Conservation (phyloP, 2,329 filamentous ascomycete genomes). For the Talaromyces sp. region DNA sequence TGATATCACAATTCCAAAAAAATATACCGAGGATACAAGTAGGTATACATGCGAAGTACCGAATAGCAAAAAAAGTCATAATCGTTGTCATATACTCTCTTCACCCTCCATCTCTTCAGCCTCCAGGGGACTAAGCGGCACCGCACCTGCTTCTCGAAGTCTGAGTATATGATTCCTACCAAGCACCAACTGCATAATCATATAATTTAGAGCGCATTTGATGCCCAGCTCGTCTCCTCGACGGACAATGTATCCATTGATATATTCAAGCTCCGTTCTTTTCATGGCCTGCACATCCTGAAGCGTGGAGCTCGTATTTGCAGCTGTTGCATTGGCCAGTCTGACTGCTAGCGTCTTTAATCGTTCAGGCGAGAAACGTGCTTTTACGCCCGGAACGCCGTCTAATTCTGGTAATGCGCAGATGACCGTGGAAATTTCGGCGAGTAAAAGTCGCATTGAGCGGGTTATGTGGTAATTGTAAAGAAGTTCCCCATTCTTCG, state of each 20-base stretch:
- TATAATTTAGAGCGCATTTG: conserved; percentile 65
- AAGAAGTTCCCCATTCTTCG: conserved; percentile 65
- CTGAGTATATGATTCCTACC: conserved; percentile 55
- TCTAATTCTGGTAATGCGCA: conserved; percentile 68
- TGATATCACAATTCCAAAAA: conserved; percentile 6
- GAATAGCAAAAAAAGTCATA: neutral
- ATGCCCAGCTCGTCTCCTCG: conserved; percentile 68
- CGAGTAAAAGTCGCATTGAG: conserved; percentile 65
- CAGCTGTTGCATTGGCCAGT: conserved; percentile 50
- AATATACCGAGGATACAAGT: neutral
- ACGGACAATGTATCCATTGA: conserved; percentile 81
- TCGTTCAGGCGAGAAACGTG: conserved; percentile 57
- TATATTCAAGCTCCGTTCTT: conserved; percentile 71
- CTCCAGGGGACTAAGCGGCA: conserved; percentile 28
- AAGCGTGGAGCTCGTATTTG: conserved; percentile 63
- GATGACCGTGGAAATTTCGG: conserved; percentile 70
- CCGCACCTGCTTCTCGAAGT: conserved; percentile 25
- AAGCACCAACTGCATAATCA: conserved; percentile 67
- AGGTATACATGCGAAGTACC: neutral
- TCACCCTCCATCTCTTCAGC: conserved; percentile 14
- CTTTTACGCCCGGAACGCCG: conserved; percentile 54
- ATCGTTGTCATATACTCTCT: neutral
- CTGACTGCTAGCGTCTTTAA: conserved; percentile 56
- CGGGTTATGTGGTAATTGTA: conserved; percentile 61
- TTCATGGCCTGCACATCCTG: conserved; percentile 57